phyloP scores from a whole-genome alignment of 2,329 filamentous ascomycete species.

The Aspergillus sp. region DNA sequence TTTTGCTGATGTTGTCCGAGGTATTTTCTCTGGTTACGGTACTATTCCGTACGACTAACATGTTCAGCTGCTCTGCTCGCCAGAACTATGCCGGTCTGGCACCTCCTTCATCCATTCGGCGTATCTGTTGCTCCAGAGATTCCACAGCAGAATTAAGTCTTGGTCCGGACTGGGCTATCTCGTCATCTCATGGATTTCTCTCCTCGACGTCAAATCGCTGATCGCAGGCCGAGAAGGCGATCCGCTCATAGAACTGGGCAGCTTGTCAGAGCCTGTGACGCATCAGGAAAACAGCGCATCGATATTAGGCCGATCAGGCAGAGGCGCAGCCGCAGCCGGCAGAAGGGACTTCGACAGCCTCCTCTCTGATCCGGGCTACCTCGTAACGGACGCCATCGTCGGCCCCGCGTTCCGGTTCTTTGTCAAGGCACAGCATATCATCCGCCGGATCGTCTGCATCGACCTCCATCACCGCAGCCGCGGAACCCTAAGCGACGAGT shows the following conservation, averaged over 20 bases:
- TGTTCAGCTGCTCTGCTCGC: slow-evolving; percentile 18
- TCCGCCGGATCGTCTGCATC: slow-evolving; percentile 25
- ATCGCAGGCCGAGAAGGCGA: slow-evolving; percentile 29
- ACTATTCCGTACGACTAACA: not conserved
- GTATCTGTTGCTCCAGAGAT: slow-evolving; percentile 21
- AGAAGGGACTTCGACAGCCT: slow-evolving; percentile 12
- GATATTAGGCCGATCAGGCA: slow-evolving; percentile 1
- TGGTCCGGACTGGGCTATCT: slow-evolving; percentile 22
- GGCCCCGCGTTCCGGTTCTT: slow-evolving; percentile 26
- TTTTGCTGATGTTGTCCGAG: slow-evolving; percentile 29
- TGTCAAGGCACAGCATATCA: slow-evolving; percentile 23
- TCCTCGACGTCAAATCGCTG: slow-evolving; percentile 27
- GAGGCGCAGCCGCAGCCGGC: not conserved
- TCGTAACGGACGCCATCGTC: slow-evolving; percentile 22
- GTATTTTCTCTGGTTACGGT: slow-evolving; percentile 9
- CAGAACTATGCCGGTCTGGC: slow-evolving; percentile 16
- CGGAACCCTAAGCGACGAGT: slow-evolving; percentile 29
- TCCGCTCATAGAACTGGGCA: slow-evolving; percentile 20
- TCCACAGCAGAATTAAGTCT: slow-evolving; percentile 14
- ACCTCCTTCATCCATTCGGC: slow-evolving; percentile 24
- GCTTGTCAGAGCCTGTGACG: slow-evolving; percentile 9
- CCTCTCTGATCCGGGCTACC: slow-evolving; percentile 18
- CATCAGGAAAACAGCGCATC: slow-evolving; percentile 2
- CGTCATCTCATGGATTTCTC: slow-evolving; percentile 23
- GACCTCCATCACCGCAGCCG: slow-evolving; percentile 31